phyloP scores from a whole-genome alignment of 306 rosid genomes.

The Abrus precatorius region DNA sequence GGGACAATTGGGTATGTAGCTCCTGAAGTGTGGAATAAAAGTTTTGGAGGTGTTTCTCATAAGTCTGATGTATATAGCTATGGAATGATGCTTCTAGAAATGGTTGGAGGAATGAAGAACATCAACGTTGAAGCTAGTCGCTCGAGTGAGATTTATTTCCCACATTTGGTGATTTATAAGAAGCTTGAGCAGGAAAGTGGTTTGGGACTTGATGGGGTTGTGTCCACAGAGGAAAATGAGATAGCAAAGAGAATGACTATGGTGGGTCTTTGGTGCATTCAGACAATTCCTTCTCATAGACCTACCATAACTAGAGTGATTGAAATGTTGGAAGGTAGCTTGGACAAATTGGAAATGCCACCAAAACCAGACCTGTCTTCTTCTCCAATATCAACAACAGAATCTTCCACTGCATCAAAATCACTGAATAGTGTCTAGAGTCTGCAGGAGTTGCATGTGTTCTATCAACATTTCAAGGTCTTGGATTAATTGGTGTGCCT shows the following conservation, averaged over 20 bases:
- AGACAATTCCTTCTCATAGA: slow-evolving; percentile 53
- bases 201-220: slow-evolving; percentile 41
- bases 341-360: slow-evolving; percentile 59
- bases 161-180: slow-evolving; percentile 55
- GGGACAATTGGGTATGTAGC: slow-evolving; percentile 58
- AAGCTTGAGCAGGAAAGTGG: slow-evolving; percentile 45
- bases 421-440: slow-evolving; percentile 12
- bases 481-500: neutral
- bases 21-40: slow-evolving; percentile 52
- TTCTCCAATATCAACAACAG: slow-evolving; percentile 49
- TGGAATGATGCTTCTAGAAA: slow-evolving; percentile 56
- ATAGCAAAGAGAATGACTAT: slow-evolving; percentile 57
- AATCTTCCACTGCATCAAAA: slow-evolving; percentile 41
- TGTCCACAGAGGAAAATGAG: slow-evolving; percentile 51
- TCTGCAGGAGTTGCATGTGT: slow-evolving; percentile 3
- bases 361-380: slow-evolving; percentile 60
- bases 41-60: slow-evolving; percentile 61
- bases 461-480: neutral
- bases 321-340: slow-evolving; percentile 61
- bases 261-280: slow-evolving; percentile 72
- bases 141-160: slow-evolving; percentile 54
- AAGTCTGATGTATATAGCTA: slow-evolving; percentile 65
- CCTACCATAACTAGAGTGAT: slow-evolving; percentile 64
- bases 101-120: slow-evolving; percentile 61
- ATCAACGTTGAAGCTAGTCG: slow-evolving; percentile 43